These are phyloP conservation scores for Phyllosticta capitalensis DNA, from an alignment of 2,329 filamentous ascomycete species.

Conservation along the genomic window DNA sequence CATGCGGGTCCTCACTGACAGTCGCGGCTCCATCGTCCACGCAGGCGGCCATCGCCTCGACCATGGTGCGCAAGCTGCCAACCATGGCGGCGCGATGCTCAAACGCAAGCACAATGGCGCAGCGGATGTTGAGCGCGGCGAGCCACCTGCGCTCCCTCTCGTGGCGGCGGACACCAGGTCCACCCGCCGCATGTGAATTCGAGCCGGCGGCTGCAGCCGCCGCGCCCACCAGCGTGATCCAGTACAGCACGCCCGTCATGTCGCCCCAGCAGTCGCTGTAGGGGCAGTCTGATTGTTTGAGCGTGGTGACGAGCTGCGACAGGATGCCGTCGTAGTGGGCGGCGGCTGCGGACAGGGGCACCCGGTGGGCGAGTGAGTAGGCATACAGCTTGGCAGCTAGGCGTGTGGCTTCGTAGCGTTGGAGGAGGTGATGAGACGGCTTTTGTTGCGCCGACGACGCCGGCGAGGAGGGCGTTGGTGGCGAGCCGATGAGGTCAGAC, in stretches of 20 bases:
- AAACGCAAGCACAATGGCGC: constrained; percentile 26
- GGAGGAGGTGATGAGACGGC: constrained; percentile 14
- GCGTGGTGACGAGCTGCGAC: constrained; percentile 15
- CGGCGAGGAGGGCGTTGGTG: neutral
- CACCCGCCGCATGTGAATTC: neutral
- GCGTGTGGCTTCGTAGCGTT: constrained; percentile 28
- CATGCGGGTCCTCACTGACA: too few species aligned
- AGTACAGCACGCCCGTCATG: constrained; percentile 30
- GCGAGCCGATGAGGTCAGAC: neutral
- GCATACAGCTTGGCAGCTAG: constrained; percentile 24
- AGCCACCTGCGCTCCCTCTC: constrained; percentile 21
- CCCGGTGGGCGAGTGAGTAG: constrained; percentile 20
- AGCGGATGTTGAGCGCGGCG: constrained; percentile 22
- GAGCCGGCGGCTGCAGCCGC: constrained; percentile 14
- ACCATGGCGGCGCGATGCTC: constrained; percentile 25
- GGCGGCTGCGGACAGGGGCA: constrained; percentile 18
- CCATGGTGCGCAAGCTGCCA: constrained; percentile 17
- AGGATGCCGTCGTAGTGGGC: constrained; percentile 14
- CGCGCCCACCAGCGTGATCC: constrained; percentile 25
- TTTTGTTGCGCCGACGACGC: constrained; percentile 4
- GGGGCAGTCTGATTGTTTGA: constrained; percentile 24
- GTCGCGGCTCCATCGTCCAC: neutral
- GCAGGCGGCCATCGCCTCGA: neutral
- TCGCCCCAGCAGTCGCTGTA: constrained; percentile 25
- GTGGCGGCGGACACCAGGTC: neutral